Conservation (phyloP, 2,329 filamentous ascomycete genomes). For the Pseudopithomyces chartarum region DNA sequence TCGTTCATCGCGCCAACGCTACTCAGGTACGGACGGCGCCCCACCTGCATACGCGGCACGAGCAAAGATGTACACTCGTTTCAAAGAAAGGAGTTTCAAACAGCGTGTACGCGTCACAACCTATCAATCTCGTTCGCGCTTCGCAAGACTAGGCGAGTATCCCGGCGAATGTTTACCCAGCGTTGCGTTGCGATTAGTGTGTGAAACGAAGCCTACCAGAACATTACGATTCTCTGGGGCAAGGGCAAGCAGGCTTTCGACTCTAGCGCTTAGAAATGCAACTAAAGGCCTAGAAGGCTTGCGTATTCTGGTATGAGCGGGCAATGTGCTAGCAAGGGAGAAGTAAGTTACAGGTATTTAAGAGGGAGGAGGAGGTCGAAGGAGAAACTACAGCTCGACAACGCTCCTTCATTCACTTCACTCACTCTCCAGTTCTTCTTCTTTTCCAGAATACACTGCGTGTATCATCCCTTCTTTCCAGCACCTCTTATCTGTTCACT, state of each 20-base stretch:
- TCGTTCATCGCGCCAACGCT: background rate
- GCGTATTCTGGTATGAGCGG: background rate
- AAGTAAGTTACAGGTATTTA: background rate
- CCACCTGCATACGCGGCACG: constrained; percentile 2
- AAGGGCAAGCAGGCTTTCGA: background rate
- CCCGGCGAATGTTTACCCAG: background rate
- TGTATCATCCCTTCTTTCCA: background rate
- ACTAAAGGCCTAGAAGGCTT: background rate
- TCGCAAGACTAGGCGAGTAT: background rate
- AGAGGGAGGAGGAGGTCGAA: background rate
- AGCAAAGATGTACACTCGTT: background rate
- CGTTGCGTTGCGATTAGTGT: background rate
- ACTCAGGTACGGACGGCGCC: background rate
- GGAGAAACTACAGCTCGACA: background rate
- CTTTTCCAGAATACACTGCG: constrained; percentile 2
- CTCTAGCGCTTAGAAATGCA: background rate
- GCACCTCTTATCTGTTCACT: background rate
- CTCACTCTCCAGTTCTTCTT: background rate
- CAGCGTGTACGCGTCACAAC: background rate
- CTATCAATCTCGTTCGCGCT: background rate
- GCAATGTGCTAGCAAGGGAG: background rate
- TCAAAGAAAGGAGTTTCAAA: background rate
- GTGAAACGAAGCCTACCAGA: background rate
- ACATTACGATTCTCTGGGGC: background rate
- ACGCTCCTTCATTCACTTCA: constrained; percentile 1